phyloP scores from a whole-genome alignment of 139 green algal species.

The Picochlorum sp. region DNA sequence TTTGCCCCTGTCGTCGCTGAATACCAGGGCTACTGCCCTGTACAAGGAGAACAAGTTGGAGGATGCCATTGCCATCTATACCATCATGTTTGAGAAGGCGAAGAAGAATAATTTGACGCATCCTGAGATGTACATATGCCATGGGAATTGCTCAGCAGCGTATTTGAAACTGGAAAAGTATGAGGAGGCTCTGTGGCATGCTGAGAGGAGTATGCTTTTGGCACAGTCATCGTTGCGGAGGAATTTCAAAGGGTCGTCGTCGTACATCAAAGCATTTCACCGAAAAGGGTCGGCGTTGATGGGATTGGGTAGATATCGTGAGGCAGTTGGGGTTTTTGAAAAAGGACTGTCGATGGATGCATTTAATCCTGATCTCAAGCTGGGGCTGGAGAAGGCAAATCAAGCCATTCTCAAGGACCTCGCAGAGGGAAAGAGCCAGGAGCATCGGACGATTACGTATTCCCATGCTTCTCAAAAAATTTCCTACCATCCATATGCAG shows the following conservation, averaged over 20 bases:
- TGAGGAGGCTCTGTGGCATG: constrained; percentile 28
- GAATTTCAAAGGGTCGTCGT: constrained; percentile 6
- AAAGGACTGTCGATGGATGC: constrained; percentile 46
- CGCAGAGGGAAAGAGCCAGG: constrained; percentile 27
- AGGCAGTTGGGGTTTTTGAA: constrained; percentile 28
- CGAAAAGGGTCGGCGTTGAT: constrained; percentile 50
- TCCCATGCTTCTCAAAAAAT: constrained; percentile 38
- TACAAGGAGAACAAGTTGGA: constrained; percentile 17
- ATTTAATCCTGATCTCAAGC: constrained; percentile 40
- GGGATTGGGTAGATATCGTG: constrained; percentile 30
- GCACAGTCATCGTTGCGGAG: constrained; percentile 28
- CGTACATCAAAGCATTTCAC: constrained; percentile 45
- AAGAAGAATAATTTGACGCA: constrained; percentile 40
- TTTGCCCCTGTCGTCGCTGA: constrained; percentile 3
- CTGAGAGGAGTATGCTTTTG: constrained; percentile 18
- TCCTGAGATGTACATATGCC: constrained; percentile 47
- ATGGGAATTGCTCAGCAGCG: constrained; percentile 44
- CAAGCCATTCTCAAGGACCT: constrained; percentile 45
- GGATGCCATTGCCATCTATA: constrained; percentile 30
- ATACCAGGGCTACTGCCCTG: constrained; percentile 13
- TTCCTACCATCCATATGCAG: constrained; percentile 39
- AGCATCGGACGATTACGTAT: constrained; percentile 30
- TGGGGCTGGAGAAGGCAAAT: constrained; percentile 38
- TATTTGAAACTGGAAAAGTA: constrained; percentile 43
- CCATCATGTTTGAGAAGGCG: constrained; percentile 39